Base-by-base conservation (phyloP, 306 rosid species). In the Sphenostylis stenocarpa region DNA sequence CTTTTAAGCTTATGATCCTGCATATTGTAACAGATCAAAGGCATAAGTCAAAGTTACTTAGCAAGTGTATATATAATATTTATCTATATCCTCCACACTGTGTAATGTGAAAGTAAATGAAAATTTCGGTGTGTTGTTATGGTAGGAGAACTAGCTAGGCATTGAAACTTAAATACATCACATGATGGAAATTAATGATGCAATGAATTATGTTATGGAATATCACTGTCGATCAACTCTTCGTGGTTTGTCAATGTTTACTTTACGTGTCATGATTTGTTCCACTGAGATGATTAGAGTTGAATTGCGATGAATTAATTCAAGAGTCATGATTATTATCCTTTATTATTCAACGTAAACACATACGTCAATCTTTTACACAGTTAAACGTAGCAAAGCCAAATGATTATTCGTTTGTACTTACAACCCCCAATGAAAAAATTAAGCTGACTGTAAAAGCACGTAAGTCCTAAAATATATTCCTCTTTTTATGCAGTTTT, bases 1-100 rank as follows among this genome's bases (percentile, higher is more conserved):
- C 67, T 23, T 17, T 24, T 52, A 36, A 66, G 34, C 48, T 55
- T 55, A 12, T 39, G 60, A 41, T 77, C 81, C 67, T 67, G 69
- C 69, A 76, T 74, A 19, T 26, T 20, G 38, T 53, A 36, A 14
- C 16, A 44, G 41, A 45, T 67, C 9, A 68, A 24, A 45, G 3
- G 26, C 11, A 14, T 3, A 48, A 69, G 38, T 1, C 43, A 28
- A 45, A 43, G 36, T 28, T 47, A 20, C 3, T 47, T 47, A 9
- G 15, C 20, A 39, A 5, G 41, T n/a, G n/a, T n/a, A 6, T 34
- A 1, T 34, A 34, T 34, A 34, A 36, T 36, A 36, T 26, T 1
- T 3, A n/a, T 55, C 5, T 57, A 33, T 62, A 34, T 34, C 24
- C 17, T 64, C 70, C n/a, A 36, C 69, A 62, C 4, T 63, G 13